Evolutionary conservation across 208 protist species (phyloP).

Genomic region (Acanthamoeba castellanii): DNA sequence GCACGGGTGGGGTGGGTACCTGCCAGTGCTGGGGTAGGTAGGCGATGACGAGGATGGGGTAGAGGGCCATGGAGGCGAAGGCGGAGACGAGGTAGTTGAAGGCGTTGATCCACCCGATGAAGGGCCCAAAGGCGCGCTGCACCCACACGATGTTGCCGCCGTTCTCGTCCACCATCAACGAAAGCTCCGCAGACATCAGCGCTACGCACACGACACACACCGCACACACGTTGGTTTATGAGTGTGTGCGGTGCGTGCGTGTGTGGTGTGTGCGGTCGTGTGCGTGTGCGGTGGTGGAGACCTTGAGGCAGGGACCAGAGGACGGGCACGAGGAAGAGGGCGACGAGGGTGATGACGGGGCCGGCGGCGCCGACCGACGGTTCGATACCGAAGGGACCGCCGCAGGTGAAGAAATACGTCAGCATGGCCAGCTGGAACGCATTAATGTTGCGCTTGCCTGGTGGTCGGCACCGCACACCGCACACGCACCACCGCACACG

Average conservation of each 20-base stretch:
- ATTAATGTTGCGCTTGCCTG: slow-evolving; percentile 40
- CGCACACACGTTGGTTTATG: not conserved
- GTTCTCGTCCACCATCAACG: slow-evolving; percentile 48
- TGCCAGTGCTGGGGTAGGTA: slow-evolving; percentile 56
- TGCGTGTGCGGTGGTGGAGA: not conserved
- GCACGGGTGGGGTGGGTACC: too few species aligned
- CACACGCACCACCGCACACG: not conserved
- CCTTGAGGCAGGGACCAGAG: slow-evolving; percentile 55
- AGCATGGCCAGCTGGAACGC: slow-evolving; percentile 34
- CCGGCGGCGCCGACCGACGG: slow-evolving; percentile 20
- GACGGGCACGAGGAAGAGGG: not conserved
- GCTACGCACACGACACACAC: not conserved
- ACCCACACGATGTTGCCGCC: slow-evolving; percentile 70
- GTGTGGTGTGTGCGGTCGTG: not conserved
- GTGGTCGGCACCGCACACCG: not conserved
- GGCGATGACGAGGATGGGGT: slow-evolving; percentile 28
- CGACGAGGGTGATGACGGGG: slow-evolving; percentile 11
- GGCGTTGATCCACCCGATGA: slow-evolving; percentile 55
- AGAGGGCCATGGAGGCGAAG: slow-evolving; percentile 18
- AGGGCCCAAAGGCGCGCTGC: slow-evolving; percentile 38
- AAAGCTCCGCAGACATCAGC: slow-evolving; percentile 57
- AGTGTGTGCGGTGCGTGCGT: too few species aligned
- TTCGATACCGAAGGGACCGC: slow-evolving; percentile 51
- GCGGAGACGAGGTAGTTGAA: slow-evolving; percentile 21
- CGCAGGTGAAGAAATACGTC: slow-evolving; percentile 27